Conservation (phyloP, 2,329 filamentous ascomycete genomes). For the Colletotrichum karsti region DNA sequence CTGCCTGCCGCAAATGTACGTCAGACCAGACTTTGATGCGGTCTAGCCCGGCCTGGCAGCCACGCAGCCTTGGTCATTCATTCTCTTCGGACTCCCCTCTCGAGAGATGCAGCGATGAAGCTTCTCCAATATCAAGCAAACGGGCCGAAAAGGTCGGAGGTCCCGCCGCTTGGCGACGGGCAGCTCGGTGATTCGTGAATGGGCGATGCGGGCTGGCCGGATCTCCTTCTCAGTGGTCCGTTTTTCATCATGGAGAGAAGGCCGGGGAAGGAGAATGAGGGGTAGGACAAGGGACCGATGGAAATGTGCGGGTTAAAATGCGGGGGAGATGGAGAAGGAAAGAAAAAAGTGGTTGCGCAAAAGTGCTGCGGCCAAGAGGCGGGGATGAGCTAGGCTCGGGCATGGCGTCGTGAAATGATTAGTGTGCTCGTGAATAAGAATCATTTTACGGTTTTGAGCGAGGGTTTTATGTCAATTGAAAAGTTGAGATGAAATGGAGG, state of each 20-base stretch:
- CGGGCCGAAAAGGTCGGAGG: conserved; percentile 15
- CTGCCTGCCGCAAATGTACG: not conserved
- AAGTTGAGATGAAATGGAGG: not conserved
- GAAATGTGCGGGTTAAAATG: not conserved
- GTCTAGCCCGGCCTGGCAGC: not conserved
- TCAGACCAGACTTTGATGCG: not conserved
- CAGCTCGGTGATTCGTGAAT: not conserved
- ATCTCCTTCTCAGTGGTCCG: not conserved
- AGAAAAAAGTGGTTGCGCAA: not conserved
- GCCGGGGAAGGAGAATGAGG: not conserved
- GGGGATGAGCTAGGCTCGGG: not conserved
- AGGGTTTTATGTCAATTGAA: not conserved
- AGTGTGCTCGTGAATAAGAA: not conserved
- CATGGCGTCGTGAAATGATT: not conserved
- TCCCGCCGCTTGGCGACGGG: conserved; percentile 15
- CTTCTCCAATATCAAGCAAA: conserved; percentile 6
- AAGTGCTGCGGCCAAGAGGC: not conserved
- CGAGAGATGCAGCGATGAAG: not conserved
- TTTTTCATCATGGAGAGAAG: not conserved
- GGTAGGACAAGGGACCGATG: not conserved
- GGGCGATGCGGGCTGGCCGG: not conserved
- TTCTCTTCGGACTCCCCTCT: not conserved
- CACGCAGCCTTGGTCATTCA: not conserved
- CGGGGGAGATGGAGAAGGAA: conserved; percentile 19
- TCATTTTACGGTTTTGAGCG: too few species aligned